Evolutionary conservation across 2,329 filamentous ascomycete genomes (phyloP).

Genomic region (Penicillium freii): DNA sequence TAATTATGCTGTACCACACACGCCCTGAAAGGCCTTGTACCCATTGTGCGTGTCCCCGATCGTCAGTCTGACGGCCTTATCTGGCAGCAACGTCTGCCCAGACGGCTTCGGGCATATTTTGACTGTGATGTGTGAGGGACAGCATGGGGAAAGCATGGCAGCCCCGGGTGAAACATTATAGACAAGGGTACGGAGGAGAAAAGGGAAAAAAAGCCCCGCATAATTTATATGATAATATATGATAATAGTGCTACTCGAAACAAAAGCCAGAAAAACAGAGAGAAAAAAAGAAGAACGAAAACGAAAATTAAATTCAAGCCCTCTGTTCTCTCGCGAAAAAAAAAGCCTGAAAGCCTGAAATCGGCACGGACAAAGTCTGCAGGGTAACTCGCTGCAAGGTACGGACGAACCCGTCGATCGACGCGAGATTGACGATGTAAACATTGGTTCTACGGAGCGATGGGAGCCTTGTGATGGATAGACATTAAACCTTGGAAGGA

Average conservation of each 20-base stretch:
- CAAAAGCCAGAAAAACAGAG: neutral
- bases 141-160: slow-evolving; percentile 8
- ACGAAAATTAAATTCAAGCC: neutral
- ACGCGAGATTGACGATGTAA: slow-evolving; percentile 9
- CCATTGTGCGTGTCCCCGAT: slow-evolving; percentile 3
- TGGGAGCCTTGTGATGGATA: neutral
- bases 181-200: neutral
- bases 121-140: neutral
- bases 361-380: slow-evolving; percentile 23
- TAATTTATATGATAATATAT: neutral
- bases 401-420: slow-evolving; percentile 29
- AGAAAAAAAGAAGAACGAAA: neutral
- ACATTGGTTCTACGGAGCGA: neutral
- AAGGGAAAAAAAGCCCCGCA: neutral
- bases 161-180: slow-evolving; percentile 12
- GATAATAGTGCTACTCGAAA: neutral
- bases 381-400: slow-evolving; percentile 29
- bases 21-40: slow-evolving; percentile 13
- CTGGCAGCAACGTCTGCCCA: slow-evolving; percentile 16
- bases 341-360: neutral
- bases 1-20: slow-evolving; percentile 3
- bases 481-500: neutral
- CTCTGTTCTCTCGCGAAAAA: neutral
- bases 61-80: slow-evolving; percentile 9
- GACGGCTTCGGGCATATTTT: slow-evolving; percentile 11